Base-by-base conservation (phyloP, 192 early-diverging fungal genomes). In the Helicostylum pulchrum region DNA sequence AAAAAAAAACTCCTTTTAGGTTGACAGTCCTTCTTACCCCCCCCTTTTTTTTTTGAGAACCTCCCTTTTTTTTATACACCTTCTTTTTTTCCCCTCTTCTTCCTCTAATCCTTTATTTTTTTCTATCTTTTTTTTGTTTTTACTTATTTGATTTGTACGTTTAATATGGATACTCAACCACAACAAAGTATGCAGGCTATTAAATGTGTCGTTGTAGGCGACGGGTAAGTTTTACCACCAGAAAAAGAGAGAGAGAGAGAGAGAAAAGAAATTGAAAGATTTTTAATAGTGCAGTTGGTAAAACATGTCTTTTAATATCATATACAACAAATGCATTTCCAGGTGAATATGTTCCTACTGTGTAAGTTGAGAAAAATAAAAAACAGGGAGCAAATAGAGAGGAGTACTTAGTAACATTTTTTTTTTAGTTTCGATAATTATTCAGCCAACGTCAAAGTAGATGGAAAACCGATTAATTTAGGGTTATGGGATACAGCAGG, bases 241-340 rank as follows among this genome's bases (percentile, higher is more conserved):
- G 21, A 48, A 53, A 51, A 31, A 52, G 14, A 20, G 30, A 6
- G 19, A 42, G 15, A 39, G 43, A 36, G 8, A 57, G 20, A 47
- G 44, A 60, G 9, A 49, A 36, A 62, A 30, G 48, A 42, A 26
- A 31, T 46, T 14, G 32, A 52, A 11, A 36, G 31, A 43, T 1
- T 3, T 39, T 39, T n/a, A 23, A 62, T 21, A 93, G 92, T 87
- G 91, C 92, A 47, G 92, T 93, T 61, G 90, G 90, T 68, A 97
- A 98, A 80, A 98, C 96, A 46, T 98, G 96, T 76, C 88, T 96
- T 44, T 78, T 99, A 61, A 99, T 99, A 78, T 88, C 85, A 78
- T 99, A 99, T 83, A 99, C 97, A 15, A 99, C 97, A 65, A 99
- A 99, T 83, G 97, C 97, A 32, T 99, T 99, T 80, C 97, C 97